These are phyloP conservation scores for Aspergillus sparsus DNA, from an alignment of 495 filamentous ascomycete genomes.

Conservation along the genomic window DNA sequence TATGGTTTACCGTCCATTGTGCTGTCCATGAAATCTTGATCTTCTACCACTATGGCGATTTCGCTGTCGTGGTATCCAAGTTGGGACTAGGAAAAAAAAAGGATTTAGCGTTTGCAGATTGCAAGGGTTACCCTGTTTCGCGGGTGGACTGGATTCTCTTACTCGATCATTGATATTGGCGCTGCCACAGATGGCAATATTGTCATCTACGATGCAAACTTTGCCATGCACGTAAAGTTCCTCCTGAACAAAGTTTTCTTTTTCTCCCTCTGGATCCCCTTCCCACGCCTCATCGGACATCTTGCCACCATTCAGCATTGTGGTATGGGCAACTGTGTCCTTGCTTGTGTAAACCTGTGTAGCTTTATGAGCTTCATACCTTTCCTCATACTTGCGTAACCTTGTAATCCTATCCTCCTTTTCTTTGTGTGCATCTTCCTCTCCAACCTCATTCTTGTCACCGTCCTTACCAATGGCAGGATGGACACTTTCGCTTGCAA, in stretches of 20 bases:
- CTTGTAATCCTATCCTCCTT: slow-evolving; percentile 50
- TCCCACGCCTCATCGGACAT: slow-evolving; percentile 73
- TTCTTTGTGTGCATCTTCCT: slow-evolving; percentile 36
- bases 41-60: slow-evolving; percentile 89
- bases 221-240: slow-evolving; percentile 94
- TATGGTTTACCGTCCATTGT: slow-evolving; percentile 78
- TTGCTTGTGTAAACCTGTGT: slow-evolving; percentile 46
- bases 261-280: slow-evolving; percentile 69
- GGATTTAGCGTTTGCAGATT: too few species aligned
- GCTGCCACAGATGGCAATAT: slow-evolving; percentile 77
- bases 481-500: slow-evolving; percentile 76
- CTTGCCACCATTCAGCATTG: slow-evolving; percentile 70
- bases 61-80: slow-evolving; percentile 89
- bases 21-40: slow-evolving; percentile 69
- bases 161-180: slow-evolving; percentile 91
- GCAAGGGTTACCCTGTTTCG: slow-evolving; percentile 17
- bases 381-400: slow-evolving; percentile 66
- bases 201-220: slow-evolving; percentile 82
- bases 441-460: slow-evolving; percentile 43
- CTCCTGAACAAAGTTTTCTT: slow-evolving; percentile 87
- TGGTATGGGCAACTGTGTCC: slow-evolving; percentile 75
- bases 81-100: slow-evolving; percentile 58
- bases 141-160: slow-evolving; percentile 26
- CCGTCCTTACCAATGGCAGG: slow-evolving; percentile 55
- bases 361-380: slow-evolving; percentile 42